Conservation (phyloP, 1,284 basidiomycete species). For the Schizophyllum amplum region DNA sequence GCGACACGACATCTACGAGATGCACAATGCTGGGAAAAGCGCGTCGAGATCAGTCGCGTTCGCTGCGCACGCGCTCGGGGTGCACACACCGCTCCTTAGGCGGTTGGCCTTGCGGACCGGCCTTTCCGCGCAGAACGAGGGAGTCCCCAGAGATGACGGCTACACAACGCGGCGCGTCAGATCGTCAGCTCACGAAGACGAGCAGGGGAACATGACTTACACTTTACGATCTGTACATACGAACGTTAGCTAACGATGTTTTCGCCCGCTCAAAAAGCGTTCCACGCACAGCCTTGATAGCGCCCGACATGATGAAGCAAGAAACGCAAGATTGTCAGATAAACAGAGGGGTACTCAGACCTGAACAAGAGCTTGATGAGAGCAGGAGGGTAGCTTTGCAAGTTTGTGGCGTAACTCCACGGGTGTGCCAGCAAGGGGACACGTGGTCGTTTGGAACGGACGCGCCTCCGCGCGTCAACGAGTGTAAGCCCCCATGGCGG, state of each 20-base stretch:
- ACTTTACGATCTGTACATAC: background rate
- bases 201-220: background rate
- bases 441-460: background rate
- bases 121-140: slow-evolving; percentile 71
- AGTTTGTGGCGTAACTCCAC: background rate
- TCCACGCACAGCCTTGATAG: background rate
- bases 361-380: background rate
- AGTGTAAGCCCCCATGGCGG: no score
- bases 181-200: no score
- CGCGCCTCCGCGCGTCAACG: no score
- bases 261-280: background rate
- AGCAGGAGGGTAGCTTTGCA: background rate
- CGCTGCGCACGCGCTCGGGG: slow-evolving; percentile 2
- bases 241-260: background rate
- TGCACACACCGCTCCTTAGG: slow-evolving; percentile 74
- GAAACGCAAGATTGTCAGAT: background rate
- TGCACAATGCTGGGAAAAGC: slow-evolving; percentile 63
- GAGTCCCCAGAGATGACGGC: slow-evolving; percentile 88
- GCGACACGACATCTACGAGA: slow-evolving; percentile 77
- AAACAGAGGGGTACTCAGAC: background rate
- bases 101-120: slow-evolving; percentile 73
- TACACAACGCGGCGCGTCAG: slow-evolving; percentile 28
- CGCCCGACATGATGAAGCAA: background rate
- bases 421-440: background rate
- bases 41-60: slow-evolving; percentile 10